A percentile compares a stretch with the other conserved stretches of the same genome.
phyloP scores from a whole-genome alignment of 176 grass and related monocot genomes.

The Phoenix dactylifera region DNA sequence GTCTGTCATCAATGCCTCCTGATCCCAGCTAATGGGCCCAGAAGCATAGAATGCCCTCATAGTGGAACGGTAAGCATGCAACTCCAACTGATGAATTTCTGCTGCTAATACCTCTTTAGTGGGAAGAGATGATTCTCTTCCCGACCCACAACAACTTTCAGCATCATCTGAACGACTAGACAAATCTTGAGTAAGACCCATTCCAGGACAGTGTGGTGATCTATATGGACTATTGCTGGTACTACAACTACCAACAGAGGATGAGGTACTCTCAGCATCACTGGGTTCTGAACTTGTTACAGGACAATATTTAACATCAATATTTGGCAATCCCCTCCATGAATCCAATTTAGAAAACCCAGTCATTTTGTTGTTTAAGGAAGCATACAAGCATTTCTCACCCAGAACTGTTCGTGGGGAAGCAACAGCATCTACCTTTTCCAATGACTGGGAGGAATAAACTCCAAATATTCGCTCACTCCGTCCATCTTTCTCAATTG shows the following conservation, averaged over 20 bases:
- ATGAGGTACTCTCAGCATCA: slow-evolving; percentile 48
- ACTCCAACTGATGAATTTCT: slow-evolving; percentile 69
- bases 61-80: slow-evolving; percentile 80
- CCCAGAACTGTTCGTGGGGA: slow-evolving; percentile 37
- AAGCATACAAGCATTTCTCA: slow-evolving; percentile 33
- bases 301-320: neutral
- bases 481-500: slow-evolving; percentile 7
- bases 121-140: slow-evolving; percentile 42
- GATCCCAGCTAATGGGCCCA: slow-evolving; percentile 95
- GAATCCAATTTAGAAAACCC: slow-evolving; percentile 21
- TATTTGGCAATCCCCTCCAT: neutral
- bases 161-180: slow-evolving; percentile 39
- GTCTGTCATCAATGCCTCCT: slow-evolving; percentile 85
- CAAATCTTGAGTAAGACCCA: slow-evolving; percentile 11
- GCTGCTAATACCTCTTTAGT: slow-evolving; percentile 15
- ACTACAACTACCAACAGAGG: slow-evolving; percentile 85
- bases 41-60: slow-evolving; percentile 71
- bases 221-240: slow-evolving; percentile 34
- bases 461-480: slow-evolving; percentile 13
- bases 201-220: neutral
- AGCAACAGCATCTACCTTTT: slow-evolving; percentile 70
- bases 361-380: slow-evolving; percentile 35
- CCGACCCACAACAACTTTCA: slow-evolving; percentile 36
- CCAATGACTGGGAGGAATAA: slow-evolving; percentile 29
- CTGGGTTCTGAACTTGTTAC: slow-evolving; percentile 27